Evolutionary conservation across 1,284 basidiomycete genomes (phyloP).

Genomic region (Hemileia vastatrix): DNA sequence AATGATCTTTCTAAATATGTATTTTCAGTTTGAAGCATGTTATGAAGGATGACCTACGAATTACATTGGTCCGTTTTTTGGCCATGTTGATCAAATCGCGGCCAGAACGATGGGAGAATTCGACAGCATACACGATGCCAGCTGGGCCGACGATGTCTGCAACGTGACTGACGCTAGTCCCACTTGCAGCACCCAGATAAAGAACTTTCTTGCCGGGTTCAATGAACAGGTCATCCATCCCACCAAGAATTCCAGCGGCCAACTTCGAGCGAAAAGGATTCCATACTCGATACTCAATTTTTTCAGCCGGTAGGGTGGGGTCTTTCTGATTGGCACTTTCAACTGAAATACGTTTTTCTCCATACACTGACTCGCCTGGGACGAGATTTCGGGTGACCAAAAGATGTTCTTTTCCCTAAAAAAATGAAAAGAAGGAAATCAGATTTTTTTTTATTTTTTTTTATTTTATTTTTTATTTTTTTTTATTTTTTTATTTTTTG

Average conservation of each 20-base stretch:
- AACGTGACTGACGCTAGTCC: slow-evolving; percentile 96
- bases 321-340: slow-evolving; percentile 53
- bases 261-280: slow-evolving; percentile 98
- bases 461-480: too few species aligned
- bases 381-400: slow-evolving; percentile 96
- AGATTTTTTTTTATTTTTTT: too few species aligned
- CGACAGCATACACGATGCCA: slow-evolving; percentile 93
- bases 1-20: too few species aligned
- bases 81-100: slow-evolving; percentile 99
- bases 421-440: not conserved
- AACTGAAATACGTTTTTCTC: slow-evolving; percentile 63
- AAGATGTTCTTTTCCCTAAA: slow-evolving; percentile 69
- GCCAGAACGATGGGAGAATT: slow-evolving; percentile 92
- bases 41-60: slow-evolving; percentile 59
- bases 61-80: slow-evolving; percentile 98
- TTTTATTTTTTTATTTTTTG: too few species aligned
- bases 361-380: slow-evolving; percentile 95
- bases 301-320: slow-evolving; percentile 66
- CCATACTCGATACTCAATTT: slow-evolving; percentile 97
- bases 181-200: slow-evolving; percentile 90
- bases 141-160: slow-evolving; percentile 96
- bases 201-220: slow-evolving; percentile 90
- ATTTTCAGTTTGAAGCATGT: slow-evolving; percentile 18
- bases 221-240: slow-evolving; percentile 89
- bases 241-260: slow-evolving; percentile 91